Evolutionary conservation across 306 rosid genomes (phyloP), one percentile per base, ranked within the genome.

Genomic region (Crataegus laevigata): DNA sequence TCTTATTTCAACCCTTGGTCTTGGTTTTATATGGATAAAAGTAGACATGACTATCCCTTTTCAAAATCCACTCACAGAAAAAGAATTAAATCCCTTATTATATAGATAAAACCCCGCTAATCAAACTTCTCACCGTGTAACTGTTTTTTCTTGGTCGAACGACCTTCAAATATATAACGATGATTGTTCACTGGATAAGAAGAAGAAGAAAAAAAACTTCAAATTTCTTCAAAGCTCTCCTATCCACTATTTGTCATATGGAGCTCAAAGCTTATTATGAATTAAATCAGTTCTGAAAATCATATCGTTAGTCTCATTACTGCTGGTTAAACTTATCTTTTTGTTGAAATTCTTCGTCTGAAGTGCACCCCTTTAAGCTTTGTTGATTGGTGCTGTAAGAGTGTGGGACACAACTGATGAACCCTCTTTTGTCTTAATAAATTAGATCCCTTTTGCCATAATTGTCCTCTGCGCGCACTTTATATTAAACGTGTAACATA

Each of bases 401-500:
- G 29, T 22, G 54, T 21, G 51, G 71, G 29, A 22, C 71, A 36
- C 17, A 38, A 61, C 38, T 43, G 77, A 54, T 64, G 38, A 18
- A 42, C 42, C 25, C 40, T 28, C 30, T 32, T 57, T 58, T 69
- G 62, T 69, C 70, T 58, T 68, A 4, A 68, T 3, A 64, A 43
- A 71, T 78, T 3, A 64, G 17, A 71, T 78, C 73, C 19, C 38
- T 55, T 72, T 72, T 74, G 40, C 82, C 51, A 79, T 66, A 17
- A 30, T 66, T 73, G 51, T 66, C 19, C 26, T 45, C 69, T 42
- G 7, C 51, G 43, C 63, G 4, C 60, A 57, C 69, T 79, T 79
- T 55, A 5, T n/a, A 38, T 66, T 14, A 57, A 36, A 67, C 3
- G 45, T 25, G 52, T 47, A 54, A 4, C 55, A 68, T 15, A 32